Percentiles rank a stretch among this genome's conserved stretches.
These are phyloP conservation scores for Raffaelea albimanens DNA, from an alignment of 2,329 filamentous ascomycete species.

Conservation along the genomic window DNA sequence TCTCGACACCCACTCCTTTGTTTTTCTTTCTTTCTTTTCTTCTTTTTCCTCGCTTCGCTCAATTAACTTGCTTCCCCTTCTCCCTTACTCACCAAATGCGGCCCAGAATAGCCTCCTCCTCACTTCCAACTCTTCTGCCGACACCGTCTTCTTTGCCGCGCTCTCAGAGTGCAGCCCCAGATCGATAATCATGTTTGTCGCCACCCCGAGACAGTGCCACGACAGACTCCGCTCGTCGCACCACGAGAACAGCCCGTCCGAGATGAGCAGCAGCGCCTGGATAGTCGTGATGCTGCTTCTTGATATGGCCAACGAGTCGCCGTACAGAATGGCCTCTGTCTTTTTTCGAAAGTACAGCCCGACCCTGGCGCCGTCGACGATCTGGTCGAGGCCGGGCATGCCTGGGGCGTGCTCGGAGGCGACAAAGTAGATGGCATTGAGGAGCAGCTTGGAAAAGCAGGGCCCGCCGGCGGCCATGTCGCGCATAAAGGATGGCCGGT, in stretches of 20 bases:
- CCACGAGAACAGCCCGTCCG: constrained; percentile 37
- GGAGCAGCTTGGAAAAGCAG: constrained; percentile 36
- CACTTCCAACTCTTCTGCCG: constrained; percentile 21
- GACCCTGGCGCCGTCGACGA: not conserved
- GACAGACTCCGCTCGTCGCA: constrained; percentile 38
- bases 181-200: constrained; percentile 17
- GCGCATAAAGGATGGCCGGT: constrained; percentile 43
- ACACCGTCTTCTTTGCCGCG: not conserved
- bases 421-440: constrained; percentile 17
- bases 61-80: too few species aligned
- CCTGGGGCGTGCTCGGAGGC: constrained; percentile 25
- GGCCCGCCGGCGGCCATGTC: constrained; percentile 43
- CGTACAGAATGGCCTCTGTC: not conserved
- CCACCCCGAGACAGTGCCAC: constrained; percentile 29
- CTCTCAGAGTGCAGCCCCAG: constrained; percentile 17
- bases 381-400: not conserved
- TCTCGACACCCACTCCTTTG: too few species aligned
- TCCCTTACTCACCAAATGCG: constrained; percentile 9
- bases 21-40: too few species aligned
- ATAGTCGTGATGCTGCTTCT: constrained; percentile 43
- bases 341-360: not conserved
- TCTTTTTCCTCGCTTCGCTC: too few species aligned
- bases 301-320: constrained; percentile 26
- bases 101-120: constrained; percentile 15
- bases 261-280: constrained; percentile 42